Evolutionary conservation across 2,329 filamentous ascomycete genomes (phyloP), one percentile per base, ranked within the genome.

Genomic region (Colletotrichum cuscutae): DNA sequence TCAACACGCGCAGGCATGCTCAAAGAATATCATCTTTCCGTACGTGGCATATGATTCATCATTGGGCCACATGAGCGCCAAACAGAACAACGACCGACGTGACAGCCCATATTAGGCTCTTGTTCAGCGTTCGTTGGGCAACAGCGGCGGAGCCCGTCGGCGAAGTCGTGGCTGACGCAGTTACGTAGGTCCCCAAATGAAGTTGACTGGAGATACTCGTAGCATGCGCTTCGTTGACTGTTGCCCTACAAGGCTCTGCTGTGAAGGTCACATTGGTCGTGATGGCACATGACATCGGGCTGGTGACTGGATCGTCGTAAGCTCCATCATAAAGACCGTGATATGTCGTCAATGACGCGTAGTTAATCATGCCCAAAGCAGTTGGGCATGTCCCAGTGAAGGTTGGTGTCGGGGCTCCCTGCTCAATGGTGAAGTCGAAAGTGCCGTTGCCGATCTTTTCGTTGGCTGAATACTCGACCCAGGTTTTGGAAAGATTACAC

Each of bases 91-190:
- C 19, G 7, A 49, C 19, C 19, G 42, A 49, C 19, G 8, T 19
- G 42, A 22, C 19, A 22, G 42, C 42, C 42, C 42, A n/a, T 15
- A 35, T n/a, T 13, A 57, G 54, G 26, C 13, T 6, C 26, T 28
- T 30, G 26, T 30, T 30, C 5, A 30, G 30, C 28, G 8, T 32
- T 19, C 19, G 26, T 5, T 11, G 26, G 13, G 54, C 15, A 30
- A 19, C 76, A 68, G 13, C 69, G 73, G 12, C 75, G 72, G 24
- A 80, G 68, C 26, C 79, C 70, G n/a, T 78, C 79, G 54, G 74
- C 75, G 28, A 77, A 75, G 26, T 79, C 76, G 69, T 78, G 79
- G 68, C 78, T 79, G 74, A 80, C 79, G 32, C 77, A 65, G 49
- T 79, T 57, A 19, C 65, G 59, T 35, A 68, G 35, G 65, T 24